Conservation (phyloP, 352 stramenopile genomes). For the Aphanomyces stellatus region DNA sequence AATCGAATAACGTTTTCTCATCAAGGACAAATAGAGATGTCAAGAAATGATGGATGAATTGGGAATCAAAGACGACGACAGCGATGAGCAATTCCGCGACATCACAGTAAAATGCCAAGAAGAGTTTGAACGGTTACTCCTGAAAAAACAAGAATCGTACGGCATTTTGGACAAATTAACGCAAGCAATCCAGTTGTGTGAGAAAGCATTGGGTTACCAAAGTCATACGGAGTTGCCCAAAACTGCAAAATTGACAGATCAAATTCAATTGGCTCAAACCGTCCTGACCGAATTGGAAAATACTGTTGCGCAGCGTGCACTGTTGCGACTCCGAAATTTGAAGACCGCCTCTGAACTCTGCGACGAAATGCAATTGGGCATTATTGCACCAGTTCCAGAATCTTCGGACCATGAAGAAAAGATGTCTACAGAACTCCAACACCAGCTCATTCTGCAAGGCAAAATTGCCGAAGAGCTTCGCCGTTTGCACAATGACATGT, state of each 20-base stretch:
- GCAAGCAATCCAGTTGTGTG: conserved; percentile 11
- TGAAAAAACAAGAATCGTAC: conserved; percentile 17
- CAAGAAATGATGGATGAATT: conserved; percentile 47
- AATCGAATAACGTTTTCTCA: conserved; percentile 10
- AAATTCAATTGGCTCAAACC: conserved; percentile 3
- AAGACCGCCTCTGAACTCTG: conserved; percentile 15
- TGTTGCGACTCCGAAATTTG: conserved; percentile 10
- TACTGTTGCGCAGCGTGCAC: conserved; percentile 3
- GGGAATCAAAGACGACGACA: conserved; percentile 24
- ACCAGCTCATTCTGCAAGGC: conserved; percentile 18
- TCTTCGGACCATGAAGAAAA: background rate
- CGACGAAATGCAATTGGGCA: conserved; percentile 17
- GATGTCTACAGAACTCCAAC: background rate
- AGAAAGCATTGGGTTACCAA: conserved; percentile 4
- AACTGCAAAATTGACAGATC: conserved; percentile 3
- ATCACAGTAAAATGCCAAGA: conserved; percentile 38
- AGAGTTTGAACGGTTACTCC: conserved; percentile 19
- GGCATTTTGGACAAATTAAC: background rate
- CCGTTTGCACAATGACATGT: conserved; percentile 45
- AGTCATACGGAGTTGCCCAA: background rate
- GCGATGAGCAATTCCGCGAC: conserved; percentile 18
- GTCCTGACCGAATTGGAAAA: conserved; percentile 10
- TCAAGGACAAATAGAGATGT: conserved; percentile 30
- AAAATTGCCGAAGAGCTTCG: conserved; percentile 35
- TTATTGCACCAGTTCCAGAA: conserved; percentile 2